Base-by-base conservation (phyloP, 345 rosid genomes). In the Hypericum perforatum region DNA sequence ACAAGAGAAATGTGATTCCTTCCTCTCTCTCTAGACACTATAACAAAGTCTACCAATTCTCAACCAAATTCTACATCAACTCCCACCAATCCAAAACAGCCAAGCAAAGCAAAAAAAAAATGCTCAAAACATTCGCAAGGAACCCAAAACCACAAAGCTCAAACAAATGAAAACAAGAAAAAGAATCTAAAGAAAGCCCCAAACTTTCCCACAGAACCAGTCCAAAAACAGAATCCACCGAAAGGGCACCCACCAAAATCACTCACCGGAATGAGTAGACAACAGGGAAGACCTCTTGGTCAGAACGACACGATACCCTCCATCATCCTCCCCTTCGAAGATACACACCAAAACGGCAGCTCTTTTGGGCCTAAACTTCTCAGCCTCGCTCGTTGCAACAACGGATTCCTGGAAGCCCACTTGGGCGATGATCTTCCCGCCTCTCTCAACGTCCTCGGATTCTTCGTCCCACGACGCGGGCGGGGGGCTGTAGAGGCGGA, bases 231-330 rank as follows among this genome's bases (percentile, higher is more conserved):
- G 57, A 41, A 39, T 16, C 8, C 22, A 57, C 32, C 38, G 61
- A n/a, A 57, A 49, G 66, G 37, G 40, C 15, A 32, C 6, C 36
- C 41, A 32, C 2, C 9, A 50, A n/a, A 57, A 11, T 11, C n/a
- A 75, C 86, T 58, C 48, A 86, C 98, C 98, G 0, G 98, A 81
- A 67, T 91, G 96, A 64, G 88, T 65, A 57, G 98, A 79, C 78
- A 91, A 45, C 52, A 60, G 38, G 4, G 90, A 79, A 37, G 98
- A 79, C 65, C 96, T 76, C 80, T 76, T 70, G 63, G 84, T 74
- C 65, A 78, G 75, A 50, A 78, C 56, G 37, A 81, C 77, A 9
- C 77, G 82, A 37, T 76, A 53, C n/a, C 70, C 75, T 37, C 47
- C 59, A 39, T 37, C 55, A 51, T 63, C n/a, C n/a, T n/a, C 32